These are phyloP conservation scores for Trypanosoma mega DNA, from an alignment of 208 protist species.

Conservation along the genomic window DNA sequence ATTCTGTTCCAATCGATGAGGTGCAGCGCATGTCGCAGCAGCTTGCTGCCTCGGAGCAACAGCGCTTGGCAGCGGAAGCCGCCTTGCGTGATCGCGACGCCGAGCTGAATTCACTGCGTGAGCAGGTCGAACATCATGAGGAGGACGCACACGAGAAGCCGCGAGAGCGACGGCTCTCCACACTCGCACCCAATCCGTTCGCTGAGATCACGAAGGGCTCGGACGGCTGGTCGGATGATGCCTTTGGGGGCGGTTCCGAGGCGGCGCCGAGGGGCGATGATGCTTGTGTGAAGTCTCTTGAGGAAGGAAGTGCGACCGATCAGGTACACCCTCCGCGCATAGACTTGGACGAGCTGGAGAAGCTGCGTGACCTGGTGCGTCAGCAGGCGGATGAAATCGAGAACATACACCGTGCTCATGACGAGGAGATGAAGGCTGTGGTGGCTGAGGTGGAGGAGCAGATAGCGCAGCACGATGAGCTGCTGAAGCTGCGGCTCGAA, in stretches of 20 bases:
- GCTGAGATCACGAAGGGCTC: too few species aligned
- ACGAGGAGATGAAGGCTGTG: constrained; percentile 55
- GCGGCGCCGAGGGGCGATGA: neutral
- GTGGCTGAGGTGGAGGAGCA: constrained; percentile 46
- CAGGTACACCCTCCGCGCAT: too few species aligned
- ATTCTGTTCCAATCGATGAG: too few species aligned
- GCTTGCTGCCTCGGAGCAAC: constrained; percentile 47
- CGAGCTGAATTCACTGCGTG: constrained; percentile 30
- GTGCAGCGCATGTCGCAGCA: constrained; percentile 43
- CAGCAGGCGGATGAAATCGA: constrained; percentile 12
- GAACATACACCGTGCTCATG: constrained; percentile 28
- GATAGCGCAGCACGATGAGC: constrained; percentile 53
- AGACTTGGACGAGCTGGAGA: constrained; percentile 18
- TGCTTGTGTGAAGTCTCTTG: too few species aligned
- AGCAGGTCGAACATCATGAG: constrained; percentile 17
- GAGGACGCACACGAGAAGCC: neutral
- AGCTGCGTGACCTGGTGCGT: neutral
- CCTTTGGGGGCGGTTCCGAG: neutral
- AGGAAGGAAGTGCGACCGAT: too few species aligned
- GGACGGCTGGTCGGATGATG: too few species aligned
- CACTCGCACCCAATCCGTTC: constrained; percentile 4
- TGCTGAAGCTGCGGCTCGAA: constrained; percentile 27
- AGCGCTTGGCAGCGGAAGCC: constrained; percentile 36
- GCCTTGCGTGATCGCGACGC: constrained; percentile 28
- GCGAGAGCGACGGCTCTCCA: neutral